These are phyloP conservation scores for Serendipita sp. DNA, from an alignment of 768 basidiomycete genomes.

Conservation along the genomic window DNA sequence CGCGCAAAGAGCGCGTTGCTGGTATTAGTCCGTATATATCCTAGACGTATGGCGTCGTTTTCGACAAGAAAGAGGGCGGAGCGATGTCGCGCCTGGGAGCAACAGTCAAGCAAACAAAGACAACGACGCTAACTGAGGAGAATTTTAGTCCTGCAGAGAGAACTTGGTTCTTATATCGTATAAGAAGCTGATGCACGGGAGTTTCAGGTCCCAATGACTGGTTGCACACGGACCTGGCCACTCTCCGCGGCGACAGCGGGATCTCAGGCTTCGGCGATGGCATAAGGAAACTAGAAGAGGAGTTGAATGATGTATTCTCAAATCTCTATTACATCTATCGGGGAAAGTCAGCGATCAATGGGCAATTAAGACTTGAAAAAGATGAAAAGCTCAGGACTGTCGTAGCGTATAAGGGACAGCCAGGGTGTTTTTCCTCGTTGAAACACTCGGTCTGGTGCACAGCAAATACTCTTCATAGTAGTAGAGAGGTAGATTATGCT, in stretches of 20 bases:
- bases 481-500: neutral
- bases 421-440: slow-evolving; percentile 1
- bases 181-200: neutral
- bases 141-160: neutral
- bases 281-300: no score
- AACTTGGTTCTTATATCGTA: neutral
- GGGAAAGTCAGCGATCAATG: no score
- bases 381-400: neutral
- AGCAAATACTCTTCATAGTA: slow-evolving; percentile 6
- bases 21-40: neutral
- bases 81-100: neutral
- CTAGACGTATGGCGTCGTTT: neutral
- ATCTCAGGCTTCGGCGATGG: no score
- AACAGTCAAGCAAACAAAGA: neutral
- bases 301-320: no score
- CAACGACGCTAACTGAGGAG: neutral
- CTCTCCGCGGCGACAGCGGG: neutral
- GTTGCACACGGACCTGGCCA: neutral
- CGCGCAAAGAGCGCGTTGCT: neutral
- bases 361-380: no score
- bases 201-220: neutral
- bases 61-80: neutral
- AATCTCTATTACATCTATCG: no score
- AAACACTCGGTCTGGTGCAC: slow-evolving; percentile 5
- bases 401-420: neutral